These are phyloP conservation scores for Guadua angustifolia DNA, from an alignment of 176 grass and related monocot species.

Conservation along the genomic window DNA sequence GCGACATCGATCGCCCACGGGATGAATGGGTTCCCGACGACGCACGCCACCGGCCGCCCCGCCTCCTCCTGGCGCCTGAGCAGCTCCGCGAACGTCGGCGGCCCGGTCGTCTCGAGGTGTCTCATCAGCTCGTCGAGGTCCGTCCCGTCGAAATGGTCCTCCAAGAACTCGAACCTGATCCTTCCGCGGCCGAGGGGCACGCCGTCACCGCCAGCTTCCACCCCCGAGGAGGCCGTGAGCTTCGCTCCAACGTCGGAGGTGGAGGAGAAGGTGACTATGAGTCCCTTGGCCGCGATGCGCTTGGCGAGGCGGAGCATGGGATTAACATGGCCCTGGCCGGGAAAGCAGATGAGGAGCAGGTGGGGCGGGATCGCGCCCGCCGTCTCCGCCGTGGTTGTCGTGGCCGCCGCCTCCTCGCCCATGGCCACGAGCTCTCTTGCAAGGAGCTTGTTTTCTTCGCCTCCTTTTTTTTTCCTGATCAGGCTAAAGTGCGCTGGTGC, in stretches of 20 bases:
- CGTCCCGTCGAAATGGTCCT: constrained; percentile 3
- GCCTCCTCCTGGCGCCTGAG: constrained; percentile 47
- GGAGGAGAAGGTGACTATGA: constrained; percentile 65
- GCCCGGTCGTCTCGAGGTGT: constrained; percentile 41
- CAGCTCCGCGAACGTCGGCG: constrained; percentile 33
- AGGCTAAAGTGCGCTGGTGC: neutral
- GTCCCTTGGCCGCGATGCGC: constrained; percentile 67
- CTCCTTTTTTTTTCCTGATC: neutral
- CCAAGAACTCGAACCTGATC: constrained; percentile 77
- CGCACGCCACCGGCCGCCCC: constrained; percentile 63
- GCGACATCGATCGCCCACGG: constrained; percentile 68
- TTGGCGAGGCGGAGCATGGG: constrained; percentile 77
- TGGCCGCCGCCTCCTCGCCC: constrained; percentile 16
- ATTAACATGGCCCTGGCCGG: constrained; percentile 75
- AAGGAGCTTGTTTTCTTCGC: neutral
- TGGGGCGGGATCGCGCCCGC: constrained; percentile 30
- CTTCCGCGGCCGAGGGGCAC: constrained; percentile 47
- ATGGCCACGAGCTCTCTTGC: neutral
- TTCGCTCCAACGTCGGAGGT: constrained; percentile 44
- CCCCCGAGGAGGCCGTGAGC: constrained; percentile 38
- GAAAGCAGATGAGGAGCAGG: constrained; percentile 64
- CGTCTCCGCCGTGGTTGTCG: neutral
- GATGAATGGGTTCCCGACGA: constrained; percentile 73
- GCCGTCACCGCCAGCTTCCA: constrained; percentile 31
- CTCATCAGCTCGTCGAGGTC: constrained; percentile 45